Percentiles rank a stretch among this genome's conserved stretches.
phyloP scores from a whole-genome alignment of 441 rosid genomes.

The Bruguiera hainesii region DNA sequence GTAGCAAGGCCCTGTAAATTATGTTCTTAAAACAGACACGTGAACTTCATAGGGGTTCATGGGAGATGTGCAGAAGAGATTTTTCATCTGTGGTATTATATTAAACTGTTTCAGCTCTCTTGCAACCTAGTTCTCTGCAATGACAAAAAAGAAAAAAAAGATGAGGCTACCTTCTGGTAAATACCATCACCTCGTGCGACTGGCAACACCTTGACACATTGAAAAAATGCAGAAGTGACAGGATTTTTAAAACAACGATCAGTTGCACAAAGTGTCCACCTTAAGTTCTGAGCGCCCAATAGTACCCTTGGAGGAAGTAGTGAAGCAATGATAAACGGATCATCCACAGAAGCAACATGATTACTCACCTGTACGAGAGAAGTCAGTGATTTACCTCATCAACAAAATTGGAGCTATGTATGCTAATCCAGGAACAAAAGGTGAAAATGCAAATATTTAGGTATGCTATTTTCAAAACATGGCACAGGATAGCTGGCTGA shows the following conservation, averaged over 20 bases:
- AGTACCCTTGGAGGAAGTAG: constrained; percentile 76
- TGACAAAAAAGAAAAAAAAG: too few species aligned
- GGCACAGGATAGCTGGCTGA: too few species aligned
- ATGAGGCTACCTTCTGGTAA: constrained; percentile 72
- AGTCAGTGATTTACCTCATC: background rate
- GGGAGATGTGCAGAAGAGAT: too few species aligned
- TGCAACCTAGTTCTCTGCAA: too few species aligned
- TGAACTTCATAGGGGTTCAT: too few species aligned
- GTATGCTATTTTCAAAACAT: too few species aligned
- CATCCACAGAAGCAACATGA: constrained; percentile 95
- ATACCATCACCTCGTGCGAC: constrained; percentile 92
- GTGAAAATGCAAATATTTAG: background rate
- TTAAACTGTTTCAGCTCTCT: too few species aligned
- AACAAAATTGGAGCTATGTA: background rate
- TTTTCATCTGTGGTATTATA: too few species aligned
- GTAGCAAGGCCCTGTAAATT: too few species aligned
- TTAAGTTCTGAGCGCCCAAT: constrained; percentile 72
- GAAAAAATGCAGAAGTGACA: constrained; percentile 83
- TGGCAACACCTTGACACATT: constrained; percentile 81
- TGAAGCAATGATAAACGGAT: constrained; percentile 86
- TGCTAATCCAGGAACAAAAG: background rate
- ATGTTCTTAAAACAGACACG: too few species aligned
- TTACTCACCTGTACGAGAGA: constrained; percentile 67
- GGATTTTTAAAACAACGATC: constrained; percentile 91
- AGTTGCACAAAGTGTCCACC: constrained; percentile 96